Evolutionary conservation across 331 rosid species (phyloP).

Genomic region (Acacia concinna): DNA sequence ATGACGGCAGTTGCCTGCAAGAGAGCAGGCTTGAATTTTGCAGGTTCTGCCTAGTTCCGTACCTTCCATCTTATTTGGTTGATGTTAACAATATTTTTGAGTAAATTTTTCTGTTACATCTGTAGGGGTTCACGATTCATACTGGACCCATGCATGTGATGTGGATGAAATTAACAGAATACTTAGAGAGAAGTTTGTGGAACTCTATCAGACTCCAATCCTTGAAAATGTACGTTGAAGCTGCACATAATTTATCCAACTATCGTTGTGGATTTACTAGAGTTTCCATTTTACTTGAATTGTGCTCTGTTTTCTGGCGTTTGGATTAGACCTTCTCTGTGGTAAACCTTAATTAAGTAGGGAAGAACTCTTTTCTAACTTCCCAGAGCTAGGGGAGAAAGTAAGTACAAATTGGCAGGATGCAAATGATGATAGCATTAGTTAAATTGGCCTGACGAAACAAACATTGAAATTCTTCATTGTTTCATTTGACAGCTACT

Average conservation of each 20-base stretch:
- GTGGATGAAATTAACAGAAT: slow-evolving; percentile 84
- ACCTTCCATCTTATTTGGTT: neutral
- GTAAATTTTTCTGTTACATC: slow-evolving; percentile 24
- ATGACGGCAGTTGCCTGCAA: slow-evolving; percentile 94
- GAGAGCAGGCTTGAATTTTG: slow-evolving; percentile 75
- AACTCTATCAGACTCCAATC: slow-evolving; percentile 79
- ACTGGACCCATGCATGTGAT: slow-evolving; percentile 95
- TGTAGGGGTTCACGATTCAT: slow-evolving; percentile 97
- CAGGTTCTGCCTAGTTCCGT: slow-evolving; percentile 57
- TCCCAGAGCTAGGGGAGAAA: neutral
- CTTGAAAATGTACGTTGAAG: slow-evolving; percentile 68
- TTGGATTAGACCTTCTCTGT: neutral
- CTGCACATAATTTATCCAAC: slow-evolving; percentile 30
- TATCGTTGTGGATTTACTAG: neutral
- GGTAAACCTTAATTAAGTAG: neutral
- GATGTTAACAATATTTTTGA: slow-evolving; percentile 7
- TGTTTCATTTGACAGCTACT: neutral
- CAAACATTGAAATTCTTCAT: neutral
- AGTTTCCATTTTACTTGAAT: slow-evolving; percentile 5
- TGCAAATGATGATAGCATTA: neutral
- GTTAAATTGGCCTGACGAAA: neutral
- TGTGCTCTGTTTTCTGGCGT: slow-evolving; percentile 16
- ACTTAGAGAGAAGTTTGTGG: slow-evolving; percentile 82
- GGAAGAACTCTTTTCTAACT: neutral
- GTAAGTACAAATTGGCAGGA: neutral